Evolutionary conservation across 208 protist genomes (phyloP), one percentile per base, ranked within the genome.

Genomic region (Leptomonas seymouri): DNA sequence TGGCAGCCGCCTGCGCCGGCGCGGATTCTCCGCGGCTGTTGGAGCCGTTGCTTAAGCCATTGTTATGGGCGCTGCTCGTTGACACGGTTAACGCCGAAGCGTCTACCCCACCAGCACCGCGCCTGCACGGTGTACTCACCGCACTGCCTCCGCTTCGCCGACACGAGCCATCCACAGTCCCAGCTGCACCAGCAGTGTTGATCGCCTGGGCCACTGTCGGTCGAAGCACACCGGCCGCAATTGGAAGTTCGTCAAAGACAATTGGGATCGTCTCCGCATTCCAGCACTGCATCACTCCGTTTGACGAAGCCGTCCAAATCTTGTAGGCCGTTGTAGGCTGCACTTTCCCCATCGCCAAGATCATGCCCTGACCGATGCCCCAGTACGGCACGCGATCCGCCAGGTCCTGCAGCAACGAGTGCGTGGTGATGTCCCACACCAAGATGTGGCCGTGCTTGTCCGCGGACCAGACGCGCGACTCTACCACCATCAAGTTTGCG

Each of bases 361-460:
- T 64, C 60, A 81, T 84, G 45, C 76, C 74, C 46, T 79, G 77
- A 7, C 58, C 23, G 9, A 65, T 46, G 30, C 67, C 74, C 48
- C 66, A 59, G 42, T 56, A 65, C 11, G 78, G 75, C 67, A 87
- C 77, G 27, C 77, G 76, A 18, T 50, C 55, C 16, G 86, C 71
- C 58, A 96, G 53, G 48, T 93, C 84, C 67, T 91, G 82, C 31
- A 96, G 65, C 20, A 85, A 74, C 15, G 77, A 74, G 20, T 87
- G 75, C 8, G 85, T 93, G 39, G 82, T 86, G 46, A 90, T 70
- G 69, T 97, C 90, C 90, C 92, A 97, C 44, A 97, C 48, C 49
- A 91, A 48, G 34, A 95, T 78, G 60, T 77, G 78, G 6, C 92
- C 92, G 63, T 90, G 84, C 62, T 89, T 90, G 60, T 94, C 92